Evolutionary conservation across 371 early-diverging fungal genomes (phyloP).

Genomic region (Cokeromyces recurvatus): DNA sequence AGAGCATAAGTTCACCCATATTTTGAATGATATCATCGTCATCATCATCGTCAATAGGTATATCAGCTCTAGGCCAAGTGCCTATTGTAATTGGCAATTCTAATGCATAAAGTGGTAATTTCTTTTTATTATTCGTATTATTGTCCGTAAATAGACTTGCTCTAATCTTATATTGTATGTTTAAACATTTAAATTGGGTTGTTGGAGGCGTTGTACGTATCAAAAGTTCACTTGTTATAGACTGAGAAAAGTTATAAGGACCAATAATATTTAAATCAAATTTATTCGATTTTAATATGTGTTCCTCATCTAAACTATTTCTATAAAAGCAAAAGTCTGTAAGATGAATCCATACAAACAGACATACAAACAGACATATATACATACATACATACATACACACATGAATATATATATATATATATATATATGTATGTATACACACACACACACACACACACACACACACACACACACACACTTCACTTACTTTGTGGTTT

Average conservation of each 20-base stretch:
- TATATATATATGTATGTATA: no score
- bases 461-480: no score
- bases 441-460: no score
- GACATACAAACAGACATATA: no score
- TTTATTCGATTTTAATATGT: constrained; percentile 22
- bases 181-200: constrained; percentile 19
- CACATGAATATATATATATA: no score
- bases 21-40: constrained; percentile 24
- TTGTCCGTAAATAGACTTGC: constrained; percentile 12
- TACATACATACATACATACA: no score
- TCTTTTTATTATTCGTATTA: constrained; percentile 12
- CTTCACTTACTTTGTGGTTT: constrained; percentile 17
- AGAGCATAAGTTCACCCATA: constrained; percentile 21
- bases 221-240: constrained; percentile 20
- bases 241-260: constrained; percentile 31
- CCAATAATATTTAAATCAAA: constrained; percentile 34
- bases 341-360: no score
- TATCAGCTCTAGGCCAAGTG: constrained; percentile 33
- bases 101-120: constrained; percentile 4
- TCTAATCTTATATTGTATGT: constrained; percentile 30
- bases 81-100: constrained; percentile 35
- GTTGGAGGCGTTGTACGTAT: constrained; percentile 36
- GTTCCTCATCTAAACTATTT: constrained; percentile 19
- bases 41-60: constrained; percentile 41
- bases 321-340: not conserved